These are phyloP conservation scores for Calonectria honghensis DNA, from an alignment of 2,329 filamentous ascomycete genomes.

Conservation along the genomic window DNA sequence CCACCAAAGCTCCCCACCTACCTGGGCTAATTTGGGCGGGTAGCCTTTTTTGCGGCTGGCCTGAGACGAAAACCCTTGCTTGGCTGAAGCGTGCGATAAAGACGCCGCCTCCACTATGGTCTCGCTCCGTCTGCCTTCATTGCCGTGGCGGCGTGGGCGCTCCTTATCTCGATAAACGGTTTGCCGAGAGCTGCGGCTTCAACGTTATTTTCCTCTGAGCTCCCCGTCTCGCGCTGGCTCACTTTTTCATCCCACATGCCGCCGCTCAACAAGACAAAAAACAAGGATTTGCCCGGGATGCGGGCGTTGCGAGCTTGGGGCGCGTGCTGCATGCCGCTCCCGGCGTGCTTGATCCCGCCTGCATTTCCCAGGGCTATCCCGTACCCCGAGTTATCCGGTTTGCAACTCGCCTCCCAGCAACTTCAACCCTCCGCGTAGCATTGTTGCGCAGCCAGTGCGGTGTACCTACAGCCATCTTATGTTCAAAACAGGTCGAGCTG, in stretches of 20 bases:
- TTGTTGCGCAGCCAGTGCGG: constrained; percentile 1
- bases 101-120: neutral
- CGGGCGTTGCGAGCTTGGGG: neutral
- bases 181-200: neutral
- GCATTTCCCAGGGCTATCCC: constrained; percentile 11
- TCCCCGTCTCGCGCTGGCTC: neutral
- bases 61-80: constrained; percentile 27
- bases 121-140: neutral
- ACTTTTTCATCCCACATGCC: constrained; percentile 19
- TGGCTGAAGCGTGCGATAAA: constrained; percentile 21
- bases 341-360: constrained; percentile 6
- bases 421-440: neutral
- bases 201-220: neutral
- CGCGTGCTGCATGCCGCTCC: constrained; percentile 1
- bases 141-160: constrained; percentile 15
- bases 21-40: constrained; percentile 30
- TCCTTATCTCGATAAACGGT: constrained; percentile 22
- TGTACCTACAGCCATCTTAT: constrained; percentile 28
- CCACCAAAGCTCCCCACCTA: constrained; percentile 23
- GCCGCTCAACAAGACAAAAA: neutral
- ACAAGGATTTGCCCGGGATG: neutral
- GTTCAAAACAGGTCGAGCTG: constrained; percentile 12
- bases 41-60: constrained; percentile 1
- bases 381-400: constrained; percentile 27
- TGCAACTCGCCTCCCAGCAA: constrained; percentile 15